A percentile compares a stretch with the other conserved stretches of the same genome.
phyloP scores from a whole-genome alignment of 108 stramenopile genomes.

The Skeletonema menzelii region DNA sequence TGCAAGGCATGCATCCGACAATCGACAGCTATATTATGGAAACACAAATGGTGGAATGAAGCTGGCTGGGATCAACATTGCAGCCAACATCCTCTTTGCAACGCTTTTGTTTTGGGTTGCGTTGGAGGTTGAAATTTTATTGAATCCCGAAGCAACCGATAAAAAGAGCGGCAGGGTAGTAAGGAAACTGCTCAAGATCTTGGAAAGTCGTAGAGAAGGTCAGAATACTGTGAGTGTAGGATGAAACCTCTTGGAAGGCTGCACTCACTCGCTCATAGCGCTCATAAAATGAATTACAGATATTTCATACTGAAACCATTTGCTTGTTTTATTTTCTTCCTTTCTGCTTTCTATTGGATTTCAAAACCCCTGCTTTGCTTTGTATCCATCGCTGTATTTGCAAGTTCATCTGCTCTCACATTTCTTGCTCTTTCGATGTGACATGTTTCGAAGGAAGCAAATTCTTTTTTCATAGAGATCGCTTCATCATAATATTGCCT shows the following conservation, averaged over 20 bases:
- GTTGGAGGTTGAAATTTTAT: conserved; percentile 18
- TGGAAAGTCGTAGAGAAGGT: background rate
- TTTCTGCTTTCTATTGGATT: background rate
- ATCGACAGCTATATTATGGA: conserved; percentile 14
- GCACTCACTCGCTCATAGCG: background rate
- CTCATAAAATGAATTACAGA: background rate
- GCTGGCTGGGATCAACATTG: conserved; percentile 16
- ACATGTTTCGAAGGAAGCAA: conserved; percentile 56
- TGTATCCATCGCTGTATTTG: conserved; percentile 83
- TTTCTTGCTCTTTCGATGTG: conserved; percentile 72
- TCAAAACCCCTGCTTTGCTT: conserved; percentile 43
- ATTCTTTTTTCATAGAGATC: conserved; percentile 34
- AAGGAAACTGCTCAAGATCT: conserved; percentile 6
- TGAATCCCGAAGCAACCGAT: background rate
- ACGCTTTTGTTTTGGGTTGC: conserved; percentile 39
- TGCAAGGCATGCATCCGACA: conserved; percentile 34
- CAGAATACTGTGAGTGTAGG: background rate
- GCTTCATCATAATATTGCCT: conserved; percentile 43
- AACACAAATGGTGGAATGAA: conserved; percentile 8
- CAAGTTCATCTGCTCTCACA: conserved; percentile 79
- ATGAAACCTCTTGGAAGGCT: background rate
- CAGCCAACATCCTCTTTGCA: conserved; percentile 37
- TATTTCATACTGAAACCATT: background rate
- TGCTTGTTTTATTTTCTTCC: background rate
- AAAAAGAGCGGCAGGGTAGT: conserved; percentile 7